Evolutionary conservation across 1,139 yeast genomes (phyloP).

Genomic region (Candida dubliniensis): DNA sequence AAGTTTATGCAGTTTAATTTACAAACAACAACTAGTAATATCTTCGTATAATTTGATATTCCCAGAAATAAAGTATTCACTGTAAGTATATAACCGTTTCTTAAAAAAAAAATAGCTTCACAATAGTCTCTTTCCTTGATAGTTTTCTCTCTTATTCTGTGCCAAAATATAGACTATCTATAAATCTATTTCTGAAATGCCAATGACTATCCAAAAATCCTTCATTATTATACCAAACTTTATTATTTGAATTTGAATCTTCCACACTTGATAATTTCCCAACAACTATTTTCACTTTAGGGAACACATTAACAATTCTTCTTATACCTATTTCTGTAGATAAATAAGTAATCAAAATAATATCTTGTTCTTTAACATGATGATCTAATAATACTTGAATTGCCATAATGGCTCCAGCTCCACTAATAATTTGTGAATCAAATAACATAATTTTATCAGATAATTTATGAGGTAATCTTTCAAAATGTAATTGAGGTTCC

Average conservation of each 20-base stretch:
- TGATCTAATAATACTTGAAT: conserved; percentile 85
- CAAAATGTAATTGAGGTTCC: conserved; percentile 87
- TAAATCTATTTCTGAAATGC: conserved; percentile 70
- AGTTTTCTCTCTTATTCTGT: conserved; percentile 34
- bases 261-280: conserved; percentile 60
- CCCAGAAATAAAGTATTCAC: no score
- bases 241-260: conserved; percentile 10
- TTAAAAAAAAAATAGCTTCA: background rate
- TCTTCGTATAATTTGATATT: no score
- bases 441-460: conserved; percentile 56
- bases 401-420: conserved; percentile 95
- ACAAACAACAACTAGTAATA: no score
- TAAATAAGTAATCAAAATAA: conserved; percentile 67
- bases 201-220: conserved; percentile 47
- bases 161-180: conserved; percentile 82
- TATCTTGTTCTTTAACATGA: conserved; percentile 61
- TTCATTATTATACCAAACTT: conserved; percentile 33
- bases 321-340: conserved; percentile 84
- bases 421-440: conserved; percentile 88
- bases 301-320: conserved; percentile 73
- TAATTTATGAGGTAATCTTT: conserved; percentile 47
- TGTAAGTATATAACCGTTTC: no score
- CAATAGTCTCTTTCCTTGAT: background rate
- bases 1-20: no score
- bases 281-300: conserved; percentile 63